Base-by-base conservation (phyloP, 2,329 filamentous ascomycete species). In the Pseudogymnoascus sp. region DNA sequence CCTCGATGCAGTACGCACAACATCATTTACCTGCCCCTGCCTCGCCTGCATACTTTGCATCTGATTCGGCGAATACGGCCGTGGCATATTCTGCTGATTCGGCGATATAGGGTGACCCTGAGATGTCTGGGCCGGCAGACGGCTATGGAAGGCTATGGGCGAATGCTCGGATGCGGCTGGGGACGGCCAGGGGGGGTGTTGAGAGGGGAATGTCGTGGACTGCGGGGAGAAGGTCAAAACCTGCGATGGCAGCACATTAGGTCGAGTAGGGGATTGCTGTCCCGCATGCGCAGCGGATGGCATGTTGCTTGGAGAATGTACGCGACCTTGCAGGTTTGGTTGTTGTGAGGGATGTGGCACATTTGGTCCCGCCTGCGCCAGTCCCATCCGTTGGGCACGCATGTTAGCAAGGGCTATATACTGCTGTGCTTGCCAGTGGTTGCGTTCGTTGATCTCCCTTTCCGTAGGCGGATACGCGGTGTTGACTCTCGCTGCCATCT, bases 361-460 rank as follows among this genome's bases (percentile, higher is more conserved):
- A 6, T 30, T 50, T 16, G 22, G 7, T 22, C n/a, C 16, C 28
- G 14, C 14, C 4, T 37, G 35, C 20, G 8, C 8, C 12, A 8
- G 12, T 57, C 9, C 8, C 4, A 12, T 16, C 14, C 43, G 43
- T 6, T 58, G 60, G 64, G 47, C 64, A 59, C 22, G 58, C 30
- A 61, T 57, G 32, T 60, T 64, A 30, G 59, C 60, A 8, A 70
- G 8, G 4, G 12, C 32, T 9, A 64, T 6, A 62, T 71, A 71
- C 22, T 65, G 63, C 18, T 62, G 62, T 4, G 43, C 59, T 2
- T 70, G 58, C 12, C 30, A 58, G 18, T 60, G 18, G 38, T 69
- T 70, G 57, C 67, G 65, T 35, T 69, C 64, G 9, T 61, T 47
- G 6, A 69, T 41, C 57, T 72, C 71, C 47, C 59, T 64, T 8